Conservation (phyloP, 2,329 filamentous ascomycete genomes). For the Exophiala sp. region DNA sequence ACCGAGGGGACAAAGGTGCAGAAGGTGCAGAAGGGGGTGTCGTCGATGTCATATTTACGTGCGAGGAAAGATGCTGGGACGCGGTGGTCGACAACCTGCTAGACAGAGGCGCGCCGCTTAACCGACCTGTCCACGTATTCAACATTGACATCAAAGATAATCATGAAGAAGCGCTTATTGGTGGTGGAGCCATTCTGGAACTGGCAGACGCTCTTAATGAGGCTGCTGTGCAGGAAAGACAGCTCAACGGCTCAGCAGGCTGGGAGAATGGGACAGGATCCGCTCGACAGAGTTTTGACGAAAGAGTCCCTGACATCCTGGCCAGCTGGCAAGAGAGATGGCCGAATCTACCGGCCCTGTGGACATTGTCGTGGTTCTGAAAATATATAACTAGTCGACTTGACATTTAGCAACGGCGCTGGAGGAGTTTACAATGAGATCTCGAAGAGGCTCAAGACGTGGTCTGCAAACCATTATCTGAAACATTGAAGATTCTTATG, state of each 20-base stretch:
- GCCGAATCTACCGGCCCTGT: constrained; percentile 85
- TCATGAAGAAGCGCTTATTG: constrained; percentile 89
- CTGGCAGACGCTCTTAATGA: constrained; percentile 80
- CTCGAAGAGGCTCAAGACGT: neutral
- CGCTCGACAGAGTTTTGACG: constrained; percentile 77
- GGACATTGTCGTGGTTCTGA: constrained; percentile 94
- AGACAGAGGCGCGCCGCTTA: constrained; percentile 78
- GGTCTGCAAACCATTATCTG: neutral
- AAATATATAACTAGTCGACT: neutral
- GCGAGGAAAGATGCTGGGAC: constrained; percentile 97
- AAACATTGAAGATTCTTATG: no score
- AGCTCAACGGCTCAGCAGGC: constrained; percentile 57
- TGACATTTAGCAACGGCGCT: constrained; percentile 21
- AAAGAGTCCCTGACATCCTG: constrained; percentile 85
- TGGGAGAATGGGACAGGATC: constrained; percentile 69
- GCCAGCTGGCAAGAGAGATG: constrained; percentile 92
- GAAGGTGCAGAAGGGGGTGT: constrained; percentile 81
- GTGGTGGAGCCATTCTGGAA: constrained; percentile 87
- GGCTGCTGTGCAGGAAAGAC: constrained; percentile 73
- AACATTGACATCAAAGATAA: constrained; percentile 99
- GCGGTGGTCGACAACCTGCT: constrained; percentile 92
- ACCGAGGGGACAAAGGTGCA: constrained; percentile 68
- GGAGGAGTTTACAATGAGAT: constrained; percentile 5
- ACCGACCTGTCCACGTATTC: constrained; percentile 93
- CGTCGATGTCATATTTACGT: constrained; percentile 93